These are phyloP conservation scores for Chaetomiaceae sp. DNA, from an alignment of 2,329 filamentous ascomycete species.

Conservation along the genomic window DNA sequence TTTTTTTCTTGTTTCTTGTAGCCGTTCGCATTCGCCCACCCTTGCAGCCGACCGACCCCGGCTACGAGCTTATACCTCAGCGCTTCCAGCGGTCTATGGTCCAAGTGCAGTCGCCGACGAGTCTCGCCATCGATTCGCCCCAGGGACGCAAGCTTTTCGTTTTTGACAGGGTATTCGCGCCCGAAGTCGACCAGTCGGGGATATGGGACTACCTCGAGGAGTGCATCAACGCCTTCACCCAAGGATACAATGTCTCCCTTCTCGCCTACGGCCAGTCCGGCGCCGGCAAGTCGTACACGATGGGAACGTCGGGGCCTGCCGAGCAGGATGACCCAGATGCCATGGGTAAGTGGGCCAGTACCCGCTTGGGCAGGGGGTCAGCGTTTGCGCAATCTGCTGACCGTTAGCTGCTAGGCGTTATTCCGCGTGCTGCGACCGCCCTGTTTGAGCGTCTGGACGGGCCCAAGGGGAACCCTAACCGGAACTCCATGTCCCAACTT, in stretches of 20 bases:
- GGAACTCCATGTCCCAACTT: conserved; percentile 70
- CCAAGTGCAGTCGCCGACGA: conserved; percentile 81
- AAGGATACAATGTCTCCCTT: conserved; percentile 98
- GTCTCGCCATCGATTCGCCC: conserved; percentile 80
- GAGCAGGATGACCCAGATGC: conserved; percentile 67
- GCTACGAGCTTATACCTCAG: conserved; percentile 91
- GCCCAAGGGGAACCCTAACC: conserved; percentile 42
- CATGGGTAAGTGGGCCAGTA: conserved; percentile 63
- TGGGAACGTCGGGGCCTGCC: conserved; percentile 85
- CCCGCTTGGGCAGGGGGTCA: too few relatives aligned
- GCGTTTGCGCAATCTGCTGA: not conserved
- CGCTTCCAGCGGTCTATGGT: conserved; percentile 92
- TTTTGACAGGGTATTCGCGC: conserved; percentile 89
- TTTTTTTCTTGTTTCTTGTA: conserved; percentile 40
- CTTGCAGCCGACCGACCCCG: conserved; percentile 76
- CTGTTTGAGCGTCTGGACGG: conserved; percentile 85
- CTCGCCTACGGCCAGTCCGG: conserved; percentile 97
- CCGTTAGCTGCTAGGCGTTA: conserved; percentile 64
- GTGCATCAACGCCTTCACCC: conserved; percentile 82
- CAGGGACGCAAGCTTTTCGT: conserved; percentile 94
- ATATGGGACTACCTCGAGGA: conserved; percentile 93
- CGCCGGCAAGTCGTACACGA: conserved; percentile 96
- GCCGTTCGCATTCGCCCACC: conserved; percentile 91
- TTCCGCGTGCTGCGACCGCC: conserved; percentile 79
- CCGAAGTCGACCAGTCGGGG: conserved; percentile 79